Conservation (phyloP, 1,284 basidiomycete species). For the Somion occarium region DNA sequence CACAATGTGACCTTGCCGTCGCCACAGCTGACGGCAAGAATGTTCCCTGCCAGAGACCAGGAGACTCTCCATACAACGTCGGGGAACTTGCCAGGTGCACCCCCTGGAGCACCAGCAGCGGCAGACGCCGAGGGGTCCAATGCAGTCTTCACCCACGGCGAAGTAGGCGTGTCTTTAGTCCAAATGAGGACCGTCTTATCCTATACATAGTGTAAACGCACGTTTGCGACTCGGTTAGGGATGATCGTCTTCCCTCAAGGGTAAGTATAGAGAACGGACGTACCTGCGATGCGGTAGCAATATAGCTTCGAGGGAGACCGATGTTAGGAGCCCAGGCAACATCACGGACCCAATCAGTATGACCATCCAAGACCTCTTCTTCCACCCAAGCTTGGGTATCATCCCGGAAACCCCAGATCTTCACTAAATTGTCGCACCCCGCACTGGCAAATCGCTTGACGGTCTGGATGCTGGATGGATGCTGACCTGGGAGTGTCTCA, state of each 20-base stretch:
- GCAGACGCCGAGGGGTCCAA: constrained; percentile 74
- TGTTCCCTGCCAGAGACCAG: constrained; percentile 95
- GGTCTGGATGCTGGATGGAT: constrained; percentile 36
- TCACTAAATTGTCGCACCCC: constrained; percentile 94
- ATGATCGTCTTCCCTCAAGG: neutral
- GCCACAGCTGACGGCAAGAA: constrained; percentile 95
- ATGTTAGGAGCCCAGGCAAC: constrained; percentile 98
- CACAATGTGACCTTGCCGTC: constrained; percentile 97
- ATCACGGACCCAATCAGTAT: constrained; percentile 97
- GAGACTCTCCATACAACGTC: constrained; percentile 97
- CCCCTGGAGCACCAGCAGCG: constrained; percentile 37
- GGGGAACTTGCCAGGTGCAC: constrained; percentile 72
- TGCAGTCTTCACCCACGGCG: constrained; percentile 82
- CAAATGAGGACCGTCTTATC: constrained; percentile 94
- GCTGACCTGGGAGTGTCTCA: constrained; percentile 41
- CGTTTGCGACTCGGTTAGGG: neutral
- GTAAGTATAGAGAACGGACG: constrained; percentile 16
- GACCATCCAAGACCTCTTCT: constrained; percentile 85
- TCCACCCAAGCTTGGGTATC: constrained; percentile 82
- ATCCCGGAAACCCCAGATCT: constrained; percentile 87
- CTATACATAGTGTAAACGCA: constrained; percentile 26
- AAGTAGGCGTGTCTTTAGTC: constrained; percentile 79
- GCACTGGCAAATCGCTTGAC: constrained; percentile 91
- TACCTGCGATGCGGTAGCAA: constrained; percentile 92
- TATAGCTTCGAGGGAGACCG: constrained; percentile 90